Percentiles rank a stretch among this genome's conserved stretches.
phyloP scores from a whole-genome alignment of 768 basidiomycete species.

The Mycena vitilis region DNA sequence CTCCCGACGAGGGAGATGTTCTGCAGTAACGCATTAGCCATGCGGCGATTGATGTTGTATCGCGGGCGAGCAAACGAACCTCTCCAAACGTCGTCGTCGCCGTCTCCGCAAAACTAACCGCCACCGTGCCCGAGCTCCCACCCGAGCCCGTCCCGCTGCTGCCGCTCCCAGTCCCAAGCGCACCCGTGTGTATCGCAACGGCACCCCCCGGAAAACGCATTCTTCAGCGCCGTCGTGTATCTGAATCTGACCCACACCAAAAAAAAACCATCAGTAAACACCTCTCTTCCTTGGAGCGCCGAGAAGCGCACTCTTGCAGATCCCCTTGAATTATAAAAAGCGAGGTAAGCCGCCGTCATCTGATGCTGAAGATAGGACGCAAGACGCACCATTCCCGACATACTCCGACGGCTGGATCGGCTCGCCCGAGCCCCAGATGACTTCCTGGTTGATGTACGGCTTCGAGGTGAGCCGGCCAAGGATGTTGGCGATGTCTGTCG shows the following conservation, averaged over 20 bases:
- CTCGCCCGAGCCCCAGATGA: conserved; percentile 63
- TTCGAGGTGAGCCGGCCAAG: conserved; percentile 50
- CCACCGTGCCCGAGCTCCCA: conserved; percentile 41
- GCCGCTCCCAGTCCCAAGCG: conserved; percentile 45
- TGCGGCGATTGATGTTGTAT: not conserved
- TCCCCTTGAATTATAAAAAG: too few relatives aligned
- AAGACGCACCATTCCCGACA: conserved; percentile 57
- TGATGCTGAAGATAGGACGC: too few relatives aligned
- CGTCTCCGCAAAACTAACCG: conserved; percentile 63
- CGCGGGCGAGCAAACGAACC: conserved; percentile 45
- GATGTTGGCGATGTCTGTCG: conserved; percentile 67
- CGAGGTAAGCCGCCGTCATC: too few relatives aligned
- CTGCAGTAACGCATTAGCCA: conserved; percentile 42
- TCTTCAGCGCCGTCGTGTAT: too few relatives aligned
- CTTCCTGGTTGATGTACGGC: conserved; percentile 76
- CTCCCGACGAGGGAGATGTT: conserved; percentile 73
- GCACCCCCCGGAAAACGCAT: conserved; percentile 43
- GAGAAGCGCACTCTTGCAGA: too few relatives aligned
- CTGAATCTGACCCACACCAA: too few relatives aligned
- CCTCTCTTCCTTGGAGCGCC: too few relatives aligned
- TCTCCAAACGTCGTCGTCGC: conserved; percentile 70
- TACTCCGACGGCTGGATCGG: conserved; percentile 70
- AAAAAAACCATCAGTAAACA: too few relatives aligned
- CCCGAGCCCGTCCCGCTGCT: conserved; percentile 31
- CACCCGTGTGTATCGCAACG: conserved; percentile 66